Evolutionary conservation across 2,329 filamentous ascomycete genomes (phyloP).

Genomic region (Neofusicoccum parvum): DNA sequence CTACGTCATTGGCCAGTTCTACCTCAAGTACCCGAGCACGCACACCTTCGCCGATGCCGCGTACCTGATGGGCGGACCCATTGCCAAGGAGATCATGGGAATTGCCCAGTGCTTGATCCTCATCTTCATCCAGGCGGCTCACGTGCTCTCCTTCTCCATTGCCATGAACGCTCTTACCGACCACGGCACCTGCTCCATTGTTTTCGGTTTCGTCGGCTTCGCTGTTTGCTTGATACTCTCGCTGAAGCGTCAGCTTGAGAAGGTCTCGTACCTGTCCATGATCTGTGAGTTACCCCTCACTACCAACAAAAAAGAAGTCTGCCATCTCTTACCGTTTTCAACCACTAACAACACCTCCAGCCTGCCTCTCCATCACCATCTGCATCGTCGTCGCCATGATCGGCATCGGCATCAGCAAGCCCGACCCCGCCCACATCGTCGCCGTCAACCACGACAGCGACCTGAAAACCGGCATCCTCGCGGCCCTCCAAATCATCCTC

Average conservation of each 20-base stretch:
- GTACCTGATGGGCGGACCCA: slow-evolving; percentile 60
- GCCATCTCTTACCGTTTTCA: slow-evolving; percentile 5
- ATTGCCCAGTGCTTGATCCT: slow-evolving; percentile 65
- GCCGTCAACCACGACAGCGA: slow-evolving; percentile 28
- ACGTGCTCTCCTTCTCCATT: slow-evolving; percentile 69
- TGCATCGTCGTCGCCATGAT: slow-evolving; percentile 70
- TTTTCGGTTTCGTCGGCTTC: slow-evolving; percentile 63
- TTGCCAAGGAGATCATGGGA: slow-evolving; percentile 65
- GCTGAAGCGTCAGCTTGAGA: slow-evolving; percentile 63
- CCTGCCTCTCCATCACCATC: slow-evolving; percentile 64
- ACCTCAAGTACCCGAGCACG: slow-evolving; percentile 59
- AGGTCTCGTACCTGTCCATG: slow-evolving; percentile 64
- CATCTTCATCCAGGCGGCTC: slow-evolving; percentile 70
- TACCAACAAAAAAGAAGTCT: not conserved
- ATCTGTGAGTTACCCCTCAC: not conserved
- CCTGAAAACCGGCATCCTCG: slow-evolving; percentile 32
- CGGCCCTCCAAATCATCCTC: slow-evolving; percentile 65
- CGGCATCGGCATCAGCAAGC: slow-evolving; percentile 59
- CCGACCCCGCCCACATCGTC: slow-evolving; percentile 37
- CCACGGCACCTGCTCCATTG: slow-evolving; percentile 64
- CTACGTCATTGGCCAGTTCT: slow-evolving; percentile 63
- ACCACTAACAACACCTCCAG: slow-evolving; percentile 32
- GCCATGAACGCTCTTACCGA: slow-evolving; percentile 67
- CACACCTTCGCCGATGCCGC: slow-evolving; percentile 70
- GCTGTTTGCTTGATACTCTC: slow-evolving; percentile 61